Base-by-base conservation (phyloP, 2,329 filamentous ascomycete species). In the Ophiostoma sp. region DNA sequence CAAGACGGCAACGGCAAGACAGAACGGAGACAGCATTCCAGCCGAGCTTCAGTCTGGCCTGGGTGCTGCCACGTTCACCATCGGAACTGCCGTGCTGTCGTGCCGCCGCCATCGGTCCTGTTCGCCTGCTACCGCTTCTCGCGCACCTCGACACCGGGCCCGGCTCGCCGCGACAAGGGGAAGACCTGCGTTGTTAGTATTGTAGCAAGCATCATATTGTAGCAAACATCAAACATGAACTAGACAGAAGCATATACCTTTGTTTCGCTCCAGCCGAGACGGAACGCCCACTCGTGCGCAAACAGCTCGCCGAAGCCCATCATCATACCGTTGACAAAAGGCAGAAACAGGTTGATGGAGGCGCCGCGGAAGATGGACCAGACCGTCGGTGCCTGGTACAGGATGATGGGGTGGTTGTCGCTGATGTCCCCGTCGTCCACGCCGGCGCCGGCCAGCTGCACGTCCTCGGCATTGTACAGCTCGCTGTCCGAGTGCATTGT, bases 261-360 rank as follows among this genome's bases (percentile, higher is more conserved):
- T 70, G 95, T 98, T 67, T 89, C 89, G 72, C 90, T 89, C 95
- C 95, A 99, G 70, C 95, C 95, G 74, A 98, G 81, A 75, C 94
- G 84, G 76, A 94, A 99, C 1, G 95, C 95, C 66, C 92, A 89
- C 81, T 99, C 95, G 76, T 99, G 95, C 67, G 95, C 95, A 78
- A 99, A 94, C 66, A 99, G 81, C 81, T 99, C 95, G 73, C 95
- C 95, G 76, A 99, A 97, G 2, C 95, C 95, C 75, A 99, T 81
- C 95, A 99, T 99, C 83, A 99, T 86, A 64, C 95, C 95, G 80
- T 99, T 99, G 76, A 99, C 87, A 75, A 99, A 99, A 0, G 95
- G 95, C 27, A 99, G 80, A 1, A 99, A 75, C n/a, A 99, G 82
- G 77, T 99, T 99, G 80, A 99, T 99, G 5, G 93, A 93, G 16